These are phyloP conservation scores for Theileria equi DNA, from an alignment of 169 alveolate species.

Conservation along the genomic window DNA sequence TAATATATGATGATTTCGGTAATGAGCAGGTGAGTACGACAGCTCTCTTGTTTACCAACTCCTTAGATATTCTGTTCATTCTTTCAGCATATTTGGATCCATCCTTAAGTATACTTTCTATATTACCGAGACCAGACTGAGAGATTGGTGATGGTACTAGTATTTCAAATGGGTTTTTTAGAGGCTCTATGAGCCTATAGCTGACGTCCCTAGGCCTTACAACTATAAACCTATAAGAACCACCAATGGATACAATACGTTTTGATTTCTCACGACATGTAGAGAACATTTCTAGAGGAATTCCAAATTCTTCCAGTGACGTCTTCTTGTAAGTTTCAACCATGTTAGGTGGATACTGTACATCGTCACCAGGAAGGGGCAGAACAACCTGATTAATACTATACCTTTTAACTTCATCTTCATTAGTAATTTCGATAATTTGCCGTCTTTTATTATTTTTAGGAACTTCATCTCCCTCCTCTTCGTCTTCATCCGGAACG, in stretches of 20 bases:
- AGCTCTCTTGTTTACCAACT: conserved; percentile 8
- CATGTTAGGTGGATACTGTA: conserved; percentile 43
- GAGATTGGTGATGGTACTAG: conserved; percentile 9
- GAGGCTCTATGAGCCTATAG: conserved; percentile 39
- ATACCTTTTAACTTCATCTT: conserved; percentile 76
- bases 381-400: conserved; percentile 85
- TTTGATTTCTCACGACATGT: conserved; percentile 7
- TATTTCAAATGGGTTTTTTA: conserved; percentile 8
- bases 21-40: conserved; percentile 46
- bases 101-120: not conserved
- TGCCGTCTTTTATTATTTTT: conserved; percentile 16
- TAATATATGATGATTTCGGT: conserved; percentile 59
- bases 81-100: not conserved
- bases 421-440: conserved; percentile 68
- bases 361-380: conserved; percentile 88
- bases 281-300: conserved; percentile 33
- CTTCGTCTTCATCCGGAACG: conserved; percentile 43
- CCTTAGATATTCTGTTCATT: not conserved
- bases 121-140: not conserved
- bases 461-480: conserved; percentile 25
- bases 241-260: conserved; percentile 51
- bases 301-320: conserved; percentile 28
- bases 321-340: conserved; percentile 27
- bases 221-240: conserved; percentile 48
- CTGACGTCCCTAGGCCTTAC: conserved; percentile 41